Base-by-base conservation (phyloP, 345 rosid species). In the Salix viminalis region DNA sequence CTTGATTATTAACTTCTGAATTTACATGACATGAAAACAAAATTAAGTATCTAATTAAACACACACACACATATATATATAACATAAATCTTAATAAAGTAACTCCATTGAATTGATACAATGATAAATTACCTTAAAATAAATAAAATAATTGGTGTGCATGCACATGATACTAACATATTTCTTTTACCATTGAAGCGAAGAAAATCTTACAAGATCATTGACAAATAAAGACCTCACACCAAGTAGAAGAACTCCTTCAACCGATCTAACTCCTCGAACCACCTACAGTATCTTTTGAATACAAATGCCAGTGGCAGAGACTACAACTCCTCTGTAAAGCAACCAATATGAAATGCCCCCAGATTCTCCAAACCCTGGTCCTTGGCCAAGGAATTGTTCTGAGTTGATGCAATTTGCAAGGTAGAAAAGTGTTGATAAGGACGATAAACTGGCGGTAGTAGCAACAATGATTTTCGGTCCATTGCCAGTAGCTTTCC, bases 401-500 rank as follows among this genome's bases (percentile, higher is more conserved):
- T 24, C 37, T 67, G 75, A 24, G 61, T 26, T 34, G 78, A 39
- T 10, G 79, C 65, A 14, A n/a, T 41, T 70, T 74, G 65, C 11
- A 18, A 23, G 16, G 81, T 76, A 65, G 28, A 73, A 39, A 69
- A 77, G 56, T 75, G 50, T n/a, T 56, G 73, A 34, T 74, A 74
- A 36, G 81, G 78, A 37, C 81, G 84, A 23, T 67, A 44, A 44
- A 81, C 84, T 21, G 84, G 84, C 32, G 84, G 84, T 18, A 81
- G 70, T 2, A 81, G 26, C 18, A 65, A 42, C 7, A 91, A 85
- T 39, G 91, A 88, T 64, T 79, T 84, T 71, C 83, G 88, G 75
- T 95, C 98, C 92, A 91, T 86, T 77, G 94, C 83, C 65, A 95
- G 83, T 79, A 90, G 82, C 73, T 83, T 84, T 70, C 91, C 91